A percentile compares a stretch with the other conserved stretches of the same genome.
phyloP scores from a whole-genome alignment of 495 filamentous ascomycete genomes.

The Talaromyces thailandensis region DNA sequence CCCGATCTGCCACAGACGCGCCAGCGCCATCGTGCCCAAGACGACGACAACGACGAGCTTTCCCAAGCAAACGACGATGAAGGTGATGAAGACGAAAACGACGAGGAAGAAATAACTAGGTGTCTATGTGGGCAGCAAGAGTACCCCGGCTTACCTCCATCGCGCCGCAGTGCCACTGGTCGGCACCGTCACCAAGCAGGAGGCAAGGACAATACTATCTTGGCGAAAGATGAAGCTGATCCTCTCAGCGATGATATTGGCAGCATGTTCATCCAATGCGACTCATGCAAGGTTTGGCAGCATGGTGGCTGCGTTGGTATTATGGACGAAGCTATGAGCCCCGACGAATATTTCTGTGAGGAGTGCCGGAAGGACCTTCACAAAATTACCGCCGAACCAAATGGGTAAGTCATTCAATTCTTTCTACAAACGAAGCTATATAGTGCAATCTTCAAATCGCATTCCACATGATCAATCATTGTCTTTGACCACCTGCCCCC shows the following conservation, averaged over 20 bases:
- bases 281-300: constrained; percentile 97
- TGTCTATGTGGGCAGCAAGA: constrained; percentile 93
- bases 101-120: constrained; percentile 88
- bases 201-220: constrained; percentile 32
- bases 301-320: constrained; percentile 98
- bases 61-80: constrained; percentile 40
- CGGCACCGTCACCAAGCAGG: constrained; percentile 23
- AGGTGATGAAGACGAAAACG: constrained; percentile 56
- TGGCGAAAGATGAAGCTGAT: constrained; percentile 33
- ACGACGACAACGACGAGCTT: constrained; percentile 48
- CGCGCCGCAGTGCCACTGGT: constrained; percentile 48
- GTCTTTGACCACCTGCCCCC: constrained; percentile 5
- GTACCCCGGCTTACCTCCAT: constrained; percentile 79
- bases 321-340: constrained; percentile 81
- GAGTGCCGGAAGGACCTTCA: constrained; percentile 87
- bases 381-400: constrained; percentile 63
- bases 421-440: constrained; percentile 2
- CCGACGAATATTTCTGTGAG: constrained; percentile 97
- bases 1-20: constrained; percentile 61
- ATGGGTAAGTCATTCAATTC: constrained; percentile 64
- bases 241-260: constrained; percentile 72
- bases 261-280: constrained; percentile 96
- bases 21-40: constrained; percentile 60
- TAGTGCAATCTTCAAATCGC: neutral
- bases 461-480: constrained; percentile 7